These are phyloP conservation scores for Exophiala sideris DNA, from an alignment of 2,329 filamentous ascomycete species.

Conservation along the genomic window DNA sequence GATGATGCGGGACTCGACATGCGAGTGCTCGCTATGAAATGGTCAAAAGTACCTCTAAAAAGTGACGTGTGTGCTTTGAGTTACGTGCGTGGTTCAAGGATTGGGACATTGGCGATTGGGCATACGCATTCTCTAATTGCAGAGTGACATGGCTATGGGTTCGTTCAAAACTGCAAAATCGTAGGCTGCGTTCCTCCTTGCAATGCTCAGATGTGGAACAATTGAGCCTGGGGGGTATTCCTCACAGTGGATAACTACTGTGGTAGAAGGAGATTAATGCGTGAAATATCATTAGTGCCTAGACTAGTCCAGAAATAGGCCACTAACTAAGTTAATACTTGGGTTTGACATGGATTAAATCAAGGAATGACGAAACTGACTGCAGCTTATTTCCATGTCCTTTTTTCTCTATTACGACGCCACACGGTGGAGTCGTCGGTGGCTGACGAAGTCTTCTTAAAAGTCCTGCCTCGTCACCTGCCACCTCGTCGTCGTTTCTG, in stretches of 20 bases:
- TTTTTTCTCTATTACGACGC: neutral
- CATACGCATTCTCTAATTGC: neutral
- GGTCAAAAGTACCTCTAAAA: too few species aligned
- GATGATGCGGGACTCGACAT: too few species aligned
- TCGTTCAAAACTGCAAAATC: too few species aligned
- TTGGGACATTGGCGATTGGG: too few species aligned
- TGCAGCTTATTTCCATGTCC: neutral
- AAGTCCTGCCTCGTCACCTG: conserved; percentile 8
- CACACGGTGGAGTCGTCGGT: conserved; percentile 11
- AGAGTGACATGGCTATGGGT: neutral
- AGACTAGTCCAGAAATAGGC: conserved; percentile 1
- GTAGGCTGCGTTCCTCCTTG: too few species aligned
- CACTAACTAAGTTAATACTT: neutral
- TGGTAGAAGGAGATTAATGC: too few species aligned
- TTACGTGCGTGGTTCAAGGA: too few species aligned
- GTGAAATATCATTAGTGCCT: neutral
- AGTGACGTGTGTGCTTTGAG: too few species aligned
- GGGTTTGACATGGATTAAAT: conserved; percentile 2
- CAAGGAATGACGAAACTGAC: conserved; percentile 16
- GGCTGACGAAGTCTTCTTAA: conserved; percentile 8
- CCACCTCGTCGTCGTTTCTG: conserved; percentile 1
- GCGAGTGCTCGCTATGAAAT: too few species aligned
- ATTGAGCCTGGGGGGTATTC: too few species aligned
- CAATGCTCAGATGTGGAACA: too few species aligned
- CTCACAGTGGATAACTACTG: too few species aligned